phyloP scores from a whole-genome alignment of 345 rosid species.

The Eucalyptus regnans region DNA sequence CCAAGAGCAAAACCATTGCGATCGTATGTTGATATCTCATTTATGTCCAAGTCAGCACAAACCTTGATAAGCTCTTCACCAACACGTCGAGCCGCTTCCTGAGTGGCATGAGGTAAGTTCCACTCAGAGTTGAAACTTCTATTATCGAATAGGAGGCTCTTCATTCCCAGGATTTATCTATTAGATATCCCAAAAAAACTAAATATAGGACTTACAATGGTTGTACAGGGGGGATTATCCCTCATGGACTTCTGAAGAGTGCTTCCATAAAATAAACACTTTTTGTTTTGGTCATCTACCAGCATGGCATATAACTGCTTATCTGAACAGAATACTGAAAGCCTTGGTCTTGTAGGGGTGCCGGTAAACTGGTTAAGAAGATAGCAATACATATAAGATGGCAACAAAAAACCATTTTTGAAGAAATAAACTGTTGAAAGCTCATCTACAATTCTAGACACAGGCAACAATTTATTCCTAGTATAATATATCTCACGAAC shows the following conservation, averaged over 20 bases:
- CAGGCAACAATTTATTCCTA: background rate
- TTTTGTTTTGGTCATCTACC: constrained; percentile 79
- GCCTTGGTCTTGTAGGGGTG: constrained; percentile 58
- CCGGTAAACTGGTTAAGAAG: constrained; percentile 42
- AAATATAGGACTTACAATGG: constrained; percentile 30
- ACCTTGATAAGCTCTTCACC: constrained; percentile 80
- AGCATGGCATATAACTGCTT: constrained; percentile 83
- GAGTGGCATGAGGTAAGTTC: background rate
- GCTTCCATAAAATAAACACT: constrained; percentile 68
- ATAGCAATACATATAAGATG: background rate
- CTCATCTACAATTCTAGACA: background rate
- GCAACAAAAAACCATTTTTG: background rate
- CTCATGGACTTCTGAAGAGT: constrained; percentile 76
- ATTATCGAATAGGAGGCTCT: background rate
- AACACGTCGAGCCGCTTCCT: constrained; percentile 79
- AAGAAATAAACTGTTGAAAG: background rate
- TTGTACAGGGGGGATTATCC: constrained; percentile 39
- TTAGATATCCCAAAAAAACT: background rate
- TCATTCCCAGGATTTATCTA: background rate
- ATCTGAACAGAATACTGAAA: constrained; percentile 85
- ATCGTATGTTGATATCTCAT: constrained; percentile 72
- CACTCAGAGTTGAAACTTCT: background rate
- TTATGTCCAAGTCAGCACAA: constrained; percentile 44
- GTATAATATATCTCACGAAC: background rate
- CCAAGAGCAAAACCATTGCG: constrained; percentile 64